Conservation (phyloP, 441 rosid genomes). For the Biscutella auriculata region DNA sequence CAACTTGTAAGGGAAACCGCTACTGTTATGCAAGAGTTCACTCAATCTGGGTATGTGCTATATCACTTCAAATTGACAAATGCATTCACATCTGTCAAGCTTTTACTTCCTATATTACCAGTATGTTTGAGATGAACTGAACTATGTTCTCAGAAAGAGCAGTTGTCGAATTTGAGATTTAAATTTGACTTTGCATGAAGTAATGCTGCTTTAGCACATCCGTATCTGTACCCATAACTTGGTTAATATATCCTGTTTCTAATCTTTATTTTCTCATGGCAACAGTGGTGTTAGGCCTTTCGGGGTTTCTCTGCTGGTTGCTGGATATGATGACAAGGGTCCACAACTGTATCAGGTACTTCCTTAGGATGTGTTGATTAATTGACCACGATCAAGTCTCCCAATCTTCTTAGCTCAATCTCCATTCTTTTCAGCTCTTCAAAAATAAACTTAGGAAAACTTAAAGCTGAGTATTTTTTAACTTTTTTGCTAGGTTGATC, state of each 20-base stretch:
- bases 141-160: background rate
- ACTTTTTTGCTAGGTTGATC: constrained; percentile 55
- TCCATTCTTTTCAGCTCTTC: background rate
- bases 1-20: constrained; percentile 97
- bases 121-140: background rate
- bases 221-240: background rate
- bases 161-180: background rate
- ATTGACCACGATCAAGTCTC: background rate
- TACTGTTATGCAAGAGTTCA: constrained; percentile 97
- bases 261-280: constrained; percentile 5
- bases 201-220: background rate
- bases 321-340: constrained; percentile 44
- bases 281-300: constrained; percentile 55
- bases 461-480: background rate
- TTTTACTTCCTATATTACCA: background rate
- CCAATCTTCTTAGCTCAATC: background rate
- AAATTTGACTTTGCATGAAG: background rate
- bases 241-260: background rate
- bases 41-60: constrained; percentile 76
- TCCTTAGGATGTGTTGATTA: background rate
- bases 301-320: constrained; percentile 50
- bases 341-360: constrained; percentile 50
- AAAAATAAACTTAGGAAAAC: background rate
- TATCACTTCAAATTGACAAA: background rate
- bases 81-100: background rate